phyloP scores from a whole-genome alignment of 1,284 basidiomycete species.

The Tilletia indica region DNA sequence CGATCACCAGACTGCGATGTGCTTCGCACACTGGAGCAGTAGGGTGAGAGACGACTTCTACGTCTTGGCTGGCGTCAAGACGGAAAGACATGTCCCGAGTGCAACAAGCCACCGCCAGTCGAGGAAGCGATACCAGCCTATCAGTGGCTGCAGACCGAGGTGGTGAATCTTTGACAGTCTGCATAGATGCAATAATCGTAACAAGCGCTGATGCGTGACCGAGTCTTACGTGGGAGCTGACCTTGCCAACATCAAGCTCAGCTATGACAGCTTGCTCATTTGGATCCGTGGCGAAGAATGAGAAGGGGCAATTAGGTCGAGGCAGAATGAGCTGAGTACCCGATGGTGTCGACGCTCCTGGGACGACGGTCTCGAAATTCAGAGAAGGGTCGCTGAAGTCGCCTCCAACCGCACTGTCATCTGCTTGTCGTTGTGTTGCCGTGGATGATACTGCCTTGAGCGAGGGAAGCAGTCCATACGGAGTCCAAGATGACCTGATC shows the following conservation, averaged over 20 bases:
- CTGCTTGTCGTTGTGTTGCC: slow-evolving; percentile 18
- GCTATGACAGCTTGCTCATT: slow-evolving; percentile 43
- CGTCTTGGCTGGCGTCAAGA: slow-evolving; percentile 30
- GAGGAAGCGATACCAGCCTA: neutral
- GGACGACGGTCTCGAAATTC: neutral
- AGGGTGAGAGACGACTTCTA: neutral
- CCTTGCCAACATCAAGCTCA: slow-evolving; percentile 32
- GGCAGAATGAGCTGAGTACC: neutral
- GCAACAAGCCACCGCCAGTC: slow-evolving; percentile 32
- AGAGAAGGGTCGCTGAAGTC: slow-evolving; percentile 7
- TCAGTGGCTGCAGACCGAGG: neutral
- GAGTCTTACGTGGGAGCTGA: slow-evolving; percentile 31
- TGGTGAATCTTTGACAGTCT: neutral
- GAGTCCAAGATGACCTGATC: slow-evolving; percentile 42
- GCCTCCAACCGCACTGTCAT: neutral
- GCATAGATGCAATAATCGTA: neutral
- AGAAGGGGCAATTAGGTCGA: neutral
- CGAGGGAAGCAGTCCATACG: slow-evolving; percentile 42
- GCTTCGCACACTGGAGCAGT: neutral
- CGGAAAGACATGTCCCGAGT: slow-evolving; percentile 31
- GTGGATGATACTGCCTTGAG: slow-evolving; percentile 11
- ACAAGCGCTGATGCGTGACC: slow-evolving; percentile 3
- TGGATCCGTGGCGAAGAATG: slow-evolving; percentile 36
- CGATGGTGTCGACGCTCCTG: neutral
- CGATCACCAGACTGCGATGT: slow-evolving; percentile 28